Evolutionary conservation across 306 rosid species (phyloP), one percentile per base, ranked within the genome.

Genomic region (Corylus heterophylla): DNA sequence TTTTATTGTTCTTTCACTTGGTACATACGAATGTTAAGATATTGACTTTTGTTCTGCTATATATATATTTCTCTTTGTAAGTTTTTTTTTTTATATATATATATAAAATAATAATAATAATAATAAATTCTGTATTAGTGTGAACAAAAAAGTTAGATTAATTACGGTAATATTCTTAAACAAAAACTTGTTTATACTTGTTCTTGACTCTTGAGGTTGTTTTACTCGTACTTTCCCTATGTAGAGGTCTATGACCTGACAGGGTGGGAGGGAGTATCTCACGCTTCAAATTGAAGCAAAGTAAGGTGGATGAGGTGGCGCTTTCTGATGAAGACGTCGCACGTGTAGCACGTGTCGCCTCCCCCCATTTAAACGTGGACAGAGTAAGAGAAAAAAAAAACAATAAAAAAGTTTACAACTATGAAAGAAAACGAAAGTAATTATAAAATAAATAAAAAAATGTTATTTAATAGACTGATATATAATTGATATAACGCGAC

Each of bases 231-330:
- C 76, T 25, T 74, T 56, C 58, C 25, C 69, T 64, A 49, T n/a
- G n/a, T 8, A 0, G 47, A 76, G 45, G 39, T n/a, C 58, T 68
- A 52, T 20, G 18, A 55, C 35, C 61, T 74, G 55, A 49, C 29
- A 52, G 4, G 64, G 76, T 76, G 79, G 16, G 70, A 22, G 25
- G 2, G 2, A 79, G 78, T 69, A 76, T 84, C 86, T 68, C 84
- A 86, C 84, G 84, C 93, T 87, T 90, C 84, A 66, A 72, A 78
- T 83, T 58, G 81, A 90, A 92, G 93, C 87, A 87, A 91, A 47
- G 52, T 39, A 35, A 22, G 79, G 83, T 78, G 1, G 94, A 74
- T 89, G 85, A 80, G 84, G 73, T 81, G 84, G 85, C 73, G 85
- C 89, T 90, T 81, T 92, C 97, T 55, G 88, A 88, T 47, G 11